Evolutionary conservation across 371 early-diverging fungal species (phyloP).

Genomic region (Coemansia sp.): DNA sequence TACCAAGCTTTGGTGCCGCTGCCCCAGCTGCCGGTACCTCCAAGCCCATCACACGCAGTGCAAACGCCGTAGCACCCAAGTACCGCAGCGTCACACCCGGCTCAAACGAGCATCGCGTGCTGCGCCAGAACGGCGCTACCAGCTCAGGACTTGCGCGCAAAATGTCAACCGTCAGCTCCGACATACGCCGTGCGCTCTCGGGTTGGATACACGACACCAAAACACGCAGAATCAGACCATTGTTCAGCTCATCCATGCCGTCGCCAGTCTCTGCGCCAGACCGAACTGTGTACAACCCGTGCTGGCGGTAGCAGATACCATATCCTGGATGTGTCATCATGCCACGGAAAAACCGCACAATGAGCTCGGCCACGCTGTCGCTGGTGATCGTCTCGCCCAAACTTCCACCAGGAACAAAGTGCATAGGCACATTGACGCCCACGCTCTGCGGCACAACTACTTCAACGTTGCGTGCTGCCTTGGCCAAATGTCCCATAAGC

Average conservation of each 20-base stretch:
- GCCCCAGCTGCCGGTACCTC: constrained; percentile 20
- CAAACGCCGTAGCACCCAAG: constrained; percentile 42
- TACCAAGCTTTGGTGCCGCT: constrained; percentile 35
- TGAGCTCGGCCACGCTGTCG: constrained; percentile 37
- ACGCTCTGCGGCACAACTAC: constrained; percentile 12
- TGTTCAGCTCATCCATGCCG: constrained; percentile 34
- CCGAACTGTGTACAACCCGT: constrained; percentile 46
- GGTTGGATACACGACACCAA: constrained; percentile 34
- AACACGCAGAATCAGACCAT: constrained; percentile 43
- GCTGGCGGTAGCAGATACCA: constrained; percentile 47
- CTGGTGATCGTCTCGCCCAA: not conserved
- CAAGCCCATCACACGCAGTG: constrained; percentile 31
- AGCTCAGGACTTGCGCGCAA: constrained; percentile 48
- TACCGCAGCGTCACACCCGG: constrained; percentile 45
- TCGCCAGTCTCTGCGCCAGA: constrained; percentile 9
- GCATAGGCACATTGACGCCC: constrained; percentile 15
- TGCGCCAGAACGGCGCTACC: constrained; percentile 51
- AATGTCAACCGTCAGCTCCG: constrained; percentile 33
- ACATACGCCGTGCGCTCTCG: constrained; percentile 21
- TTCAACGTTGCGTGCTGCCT: constrained; percentile 13
- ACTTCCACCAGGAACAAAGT: constrained; percentile 13
- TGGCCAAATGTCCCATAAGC: constrained; percentile 25
- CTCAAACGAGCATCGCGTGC: constrained; percentile 34
- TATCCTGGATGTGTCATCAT: constrained; percentile 45
- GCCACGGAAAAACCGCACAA: constrained; percentile 39